Evolutionary conservation across 768 basidiomycete genomes (phyloP), one percentile per base, ranked within the genome.

Genomic region (Naematelia encephala): DNA sequence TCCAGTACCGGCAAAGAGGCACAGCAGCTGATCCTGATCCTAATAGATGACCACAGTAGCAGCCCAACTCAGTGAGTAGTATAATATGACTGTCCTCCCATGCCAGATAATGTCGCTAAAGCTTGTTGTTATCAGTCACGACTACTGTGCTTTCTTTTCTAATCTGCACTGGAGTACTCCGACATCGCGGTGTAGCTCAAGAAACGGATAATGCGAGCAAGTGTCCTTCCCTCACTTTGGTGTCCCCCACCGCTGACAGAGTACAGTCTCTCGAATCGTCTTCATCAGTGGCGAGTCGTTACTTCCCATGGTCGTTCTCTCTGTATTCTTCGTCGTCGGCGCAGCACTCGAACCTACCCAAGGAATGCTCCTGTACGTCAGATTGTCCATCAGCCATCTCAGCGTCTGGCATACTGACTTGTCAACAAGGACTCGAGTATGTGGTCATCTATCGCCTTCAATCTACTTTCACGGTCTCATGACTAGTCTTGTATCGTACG

Each of bases 401-500:
- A n/a, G n/a, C n/a, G n/a, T n/a, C n/a, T 25, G 19, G 16, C 5
- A 5, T 49, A 11, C 21, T 5, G 26, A 8, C 21, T 30, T 57
- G 47, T 49, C 48, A 55, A n/a, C n/a, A 27, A 57, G 56, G 29
- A 49, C 56, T 47, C 56, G 56, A 3, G 56, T 48, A 5, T 46
- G 48, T 25, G 46, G 49, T 34, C 30, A 23, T 12, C 50, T 46
- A 34, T 46, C 45, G 4, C 56, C 56, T 3, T 46, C 46, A 3
- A 57, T 57, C 56, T 57, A 57, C 56, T 57, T 57, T 34, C 56
- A 57, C 56, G 48, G 56, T 47, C 47, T 57, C 5, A 57, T 57
- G 56, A 57, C 34, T 39, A 39, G 34, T 39, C 34, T 39, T 16
- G 34, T 39, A 8, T 39, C 34, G 34, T 39, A 16, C 8, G 34